A percentile compares a stretch with the other conserved stretches of the same genome.
phyloP scores from a whole-genome alignment of 1,139 yeast genomes.

The Protomyces inundatus region DNA sequence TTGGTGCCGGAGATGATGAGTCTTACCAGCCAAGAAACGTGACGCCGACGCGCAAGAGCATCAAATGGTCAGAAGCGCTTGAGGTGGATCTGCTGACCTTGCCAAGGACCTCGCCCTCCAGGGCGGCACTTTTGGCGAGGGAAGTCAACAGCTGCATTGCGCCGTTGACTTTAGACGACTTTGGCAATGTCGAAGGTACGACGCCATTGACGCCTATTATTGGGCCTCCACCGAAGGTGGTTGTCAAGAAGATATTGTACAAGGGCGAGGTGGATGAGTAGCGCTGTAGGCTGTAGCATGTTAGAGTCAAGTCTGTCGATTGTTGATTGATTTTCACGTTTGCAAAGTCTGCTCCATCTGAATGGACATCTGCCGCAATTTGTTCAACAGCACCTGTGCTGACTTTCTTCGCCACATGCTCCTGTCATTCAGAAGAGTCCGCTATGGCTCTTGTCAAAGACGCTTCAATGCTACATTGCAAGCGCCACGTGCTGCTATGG shows the following conservation, averaged over 20 bases:
- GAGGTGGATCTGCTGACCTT: constrained; percentile 17
- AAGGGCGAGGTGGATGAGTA: constrained; percentile 27
- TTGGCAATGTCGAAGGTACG: constrained; percentile 23
- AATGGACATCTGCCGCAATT: too few species aligned
- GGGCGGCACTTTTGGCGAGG: not conserved
- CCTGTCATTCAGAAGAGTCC: not conserved
- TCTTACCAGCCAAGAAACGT: constrained; percentile 6
- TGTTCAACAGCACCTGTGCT: too few species aligned
- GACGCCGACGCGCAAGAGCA: constrained; percentile 25
- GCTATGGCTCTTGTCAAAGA: not conserved
- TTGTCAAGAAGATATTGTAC: constrained; percentile 26
- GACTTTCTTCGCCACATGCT: not conserved
- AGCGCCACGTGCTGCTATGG: not conserved
- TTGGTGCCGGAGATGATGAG: constrained; percentile 29
- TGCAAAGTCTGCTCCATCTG: too few species aligned
- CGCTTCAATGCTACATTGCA: not conserved
- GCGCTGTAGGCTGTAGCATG: not conserved
- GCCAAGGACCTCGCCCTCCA: constrained; percentile 15
- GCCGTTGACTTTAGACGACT: constrained; percentile 19
- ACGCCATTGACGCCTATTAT: constrained; percentile 26
- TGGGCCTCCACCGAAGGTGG: constrained; percentile 23
- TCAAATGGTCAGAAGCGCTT: constrained; percentile 24
- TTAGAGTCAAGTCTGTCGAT: too few species aligned
- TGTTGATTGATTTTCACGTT: too few species aligned
- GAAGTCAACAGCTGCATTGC: constrained; percentile 19